phyloP scores from a whole-genome alignment of 352 stramenopile species.

The Phytophthora uliginosa region DNA sequence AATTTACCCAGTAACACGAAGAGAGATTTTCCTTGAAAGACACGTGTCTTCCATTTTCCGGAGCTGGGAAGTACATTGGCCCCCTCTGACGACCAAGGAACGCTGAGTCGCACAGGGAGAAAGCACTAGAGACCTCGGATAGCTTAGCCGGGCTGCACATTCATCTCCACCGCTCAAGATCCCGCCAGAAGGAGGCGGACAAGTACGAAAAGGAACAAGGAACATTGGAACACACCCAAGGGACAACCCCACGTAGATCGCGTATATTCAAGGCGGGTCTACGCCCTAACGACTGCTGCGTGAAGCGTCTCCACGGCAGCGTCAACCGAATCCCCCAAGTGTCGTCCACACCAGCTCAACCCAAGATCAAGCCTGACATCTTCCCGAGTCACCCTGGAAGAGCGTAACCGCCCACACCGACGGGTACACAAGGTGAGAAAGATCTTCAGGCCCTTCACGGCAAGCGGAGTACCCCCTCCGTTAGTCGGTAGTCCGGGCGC shows the following conservation, averaged over 20 bases:
- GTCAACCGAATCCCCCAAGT: conserved; percentile 1
- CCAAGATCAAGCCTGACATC: neutral
- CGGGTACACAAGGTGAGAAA: conserved; percentile 3
- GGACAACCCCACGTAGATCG: neutral
- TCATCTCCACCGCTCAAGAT: neutral
- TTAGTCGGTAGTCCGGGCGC: conserved; percentile 1
- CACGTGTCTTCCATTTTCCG: no score
- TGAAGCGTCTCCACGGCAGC: neutral
- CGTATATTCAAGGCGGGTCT: neutral
- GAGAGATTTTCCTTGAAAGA: no score
- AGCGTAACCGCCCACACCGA: neutral
- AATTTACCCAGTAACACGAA: no score
- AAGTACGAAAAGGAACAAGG: conserved; percentile 1
- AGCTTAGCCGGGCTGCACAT: no score
- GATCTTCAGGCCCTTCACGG: conserved; percentile 3
- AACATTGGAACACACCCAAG: neutral
- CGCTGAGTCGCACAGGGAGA: no score
- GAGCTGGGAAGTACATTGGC: no score
- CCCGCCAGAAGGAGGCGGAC: neutral
- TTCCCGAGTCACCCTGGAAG: conserved; percentile 1
- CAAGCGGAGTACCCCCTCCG: neutral
- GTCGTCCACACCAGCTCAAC: conserved; percentile 2
- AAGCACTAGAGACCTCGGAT: no score
- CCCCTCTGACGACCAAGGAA: no score
- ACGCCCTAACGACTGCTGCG: neutral